Percentiles rank a stretch among this genome's conserved stretches.
These are phyloP conservation scores for Oemleria cerasiformis DNA, from an alignment of 306 rosid species.

Conservation along the genomic window DNA sequence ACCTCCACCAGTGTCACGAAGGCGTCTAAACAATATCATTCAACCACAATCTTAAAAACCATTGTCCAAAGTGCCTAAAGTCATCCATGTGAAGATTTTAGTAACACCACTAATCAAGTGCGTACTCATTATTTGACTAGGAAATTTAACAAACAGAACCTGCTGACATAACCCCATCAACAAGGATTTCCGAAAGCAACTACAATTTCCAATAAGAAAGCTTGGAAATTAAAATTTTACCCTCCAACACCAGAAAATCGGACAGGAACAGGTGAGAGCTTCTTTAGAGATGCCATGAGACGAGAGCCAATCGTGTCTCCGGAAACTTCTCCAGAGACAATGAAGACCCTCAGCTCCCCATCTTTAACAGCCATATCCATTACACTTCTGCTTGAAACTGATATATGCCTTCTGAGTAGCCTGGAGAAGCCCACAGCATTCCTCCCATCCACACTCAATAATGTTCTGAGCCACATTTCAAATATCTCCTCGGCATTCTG, in stretches of 20 bases:
- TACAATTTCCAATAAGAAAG: background rate
- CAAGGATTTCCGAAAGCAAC: background rate
- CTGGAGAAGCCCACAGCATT: constrained; percentile 24
- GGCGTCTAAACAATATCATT: background rate
- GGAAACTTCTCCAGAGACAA: constrained; percentile 87
- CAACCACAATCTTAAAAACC: background rate
- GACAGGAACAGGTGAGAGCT: constrained; percentile 57
- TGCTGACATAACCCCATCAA: background rate
- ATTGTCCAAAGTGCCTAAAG: background rate
- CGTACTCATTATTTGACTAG: background rate
- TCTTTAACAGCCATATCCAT: constrained; percentile 56
- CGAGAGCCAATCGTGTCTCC: constrained; percentile 89
- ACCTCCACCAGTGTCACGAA: background rate
- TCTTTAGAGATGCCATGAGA: constrained; percentile 66
- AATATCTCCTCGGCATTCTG: constrained; percentile 21
- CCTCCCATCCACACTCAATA: constrained; percentile 26
- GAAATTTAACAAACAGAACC: background rate
- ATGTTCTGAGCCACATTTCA: constrained; percentile 33
- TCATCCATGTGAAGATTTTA: background rate
- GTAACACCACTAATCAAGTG: background rate
- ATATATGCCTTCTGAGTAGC: constrained; percentile 19
- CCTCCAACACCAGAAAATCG: constrained; percentile 86
- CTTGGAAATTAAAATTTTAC: constrained; percentile 28
- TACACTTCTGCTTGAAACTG: constrained; percentile 34
- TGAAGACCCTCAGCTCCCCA: constrained; percentile 77